A percentile compares a stretch with the other conserved stretches of the same genome.
Conservation (phyloP, 2,329 filamentous ascomycete genomes). For the Didymella keratinophila region DNA sequence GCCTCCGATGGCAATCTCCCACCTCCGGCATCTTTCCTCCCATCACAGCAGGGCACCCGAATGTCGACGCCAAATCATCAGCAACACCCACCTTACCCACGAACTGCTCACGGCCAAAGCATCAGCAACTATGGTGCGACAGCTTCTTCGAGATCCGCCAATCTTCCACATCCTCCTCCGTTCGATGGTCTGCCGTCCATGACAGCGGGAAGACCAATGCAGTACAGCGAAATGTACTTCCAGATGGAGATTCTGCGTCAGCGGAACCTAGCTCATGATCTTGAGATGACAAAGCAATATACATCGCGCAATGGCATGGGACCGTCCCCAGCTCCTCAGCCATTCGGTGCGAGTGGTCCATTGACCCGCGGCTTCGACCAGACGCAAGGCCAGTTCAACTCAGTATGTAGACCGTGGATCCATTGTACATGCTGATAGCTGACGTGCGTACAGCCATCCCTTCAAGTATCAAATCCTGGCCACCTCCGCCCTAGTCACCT, state of each 20-base stretch:
- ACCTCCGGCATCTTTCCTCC: neutral
- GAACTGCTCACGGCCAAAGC: neutral
- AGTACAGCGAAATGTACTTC: neutral
- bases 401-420: neutral
- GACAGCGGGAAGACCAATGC: neutral
- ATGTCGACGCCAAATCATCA: neutral
- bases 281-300: neutral
- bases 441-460: constrained; percentile 2
- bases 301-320: neutral
- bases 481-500: neutral
- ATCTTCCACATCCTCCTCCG: neutral
- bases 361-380: neutral
- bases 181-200: neutral
- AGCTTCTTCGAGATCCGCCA: neutral
- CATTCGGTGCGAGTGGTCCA: neutral
- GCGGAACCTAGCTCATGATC: neutral
- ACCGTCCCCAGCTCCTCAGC: neutral
- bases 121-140: neutral
- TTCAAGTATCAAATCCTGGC: neutral
- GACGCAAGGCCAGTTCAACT: neutral
- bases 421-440: neutral
- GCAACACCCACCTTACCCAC: neutral
- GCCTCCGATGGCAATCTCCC: neutral
- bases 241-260: constrained; percentile 2
- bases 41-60: neutral